Evolutionary conservation across 352 stramenopile genomes (phyloP).

Genomic region (Pythium vanterpoolii): DNA sequence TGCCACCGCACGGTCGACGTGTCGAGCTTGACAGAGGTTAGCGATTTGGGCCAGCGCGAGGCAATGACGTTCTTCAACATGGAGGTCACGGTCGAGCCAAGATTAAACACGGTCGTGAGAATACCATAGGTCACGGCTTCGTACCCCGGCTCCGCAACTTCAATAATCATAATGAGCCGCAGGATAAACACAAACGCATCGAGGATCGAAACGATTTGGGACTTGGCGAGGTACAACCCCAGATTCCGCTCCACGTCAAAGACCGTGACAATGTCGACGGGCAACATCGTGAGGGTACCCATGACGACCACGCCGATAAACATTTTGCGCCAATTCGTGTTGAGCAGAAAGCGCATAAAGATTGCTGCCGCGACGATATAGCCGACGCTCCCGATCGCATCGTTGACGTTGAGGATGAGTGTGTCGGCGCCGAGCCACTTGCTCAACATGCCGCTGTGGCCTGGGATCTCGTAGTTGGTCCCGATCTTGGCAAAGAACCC

Average conservation of each 20-base stretch:
- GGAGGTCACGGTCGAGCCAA: slow-evolving; percentile 3
- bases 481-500: slow-evolving; percentile 11
- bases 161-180: slow-evolving; percentile 16
- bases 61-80: slow-evolving; percentile 13
- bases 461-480: slow-evolving; percentile 4
- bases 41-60: neutral
- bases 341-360: slow-evolving; percentile 17
- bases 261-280: slow-evolving; percentile 19
- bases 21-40: slow-evolving; percentile 10
- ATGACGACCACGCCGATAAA: slow-evolving; percentile 5
- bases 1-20: slow-evolving; percentile 16
- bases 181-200: slow-evolving; percentile 14
- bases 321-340: slow-evolving; percentile 22
- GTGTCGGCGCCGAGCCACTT: slow-evolving; percentile 2
- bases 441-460: neutral
- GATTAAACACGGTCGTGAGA: slow-evolving; percentile 18
- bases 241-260: slow-evolving; percentile 16
- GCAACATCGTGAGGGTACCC: too few relatives aligned
- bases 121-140: slow-evolving; percentile 21
- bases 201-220: neutral
- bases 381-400: slow-evolving; percentile 2
- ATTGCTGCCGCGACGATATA: slow-evolving; percentile 10
- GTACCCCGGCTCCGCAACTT: slow-evolving; percentile 21
- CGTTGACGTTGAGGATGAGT: slow-evolving; percentile 10
- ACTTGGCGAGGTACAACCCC: slow-evolving; percentile 7